Conservation (phyloP, 495 filamentous ascomycete species). For the Bombardia bombarda region DNA sequence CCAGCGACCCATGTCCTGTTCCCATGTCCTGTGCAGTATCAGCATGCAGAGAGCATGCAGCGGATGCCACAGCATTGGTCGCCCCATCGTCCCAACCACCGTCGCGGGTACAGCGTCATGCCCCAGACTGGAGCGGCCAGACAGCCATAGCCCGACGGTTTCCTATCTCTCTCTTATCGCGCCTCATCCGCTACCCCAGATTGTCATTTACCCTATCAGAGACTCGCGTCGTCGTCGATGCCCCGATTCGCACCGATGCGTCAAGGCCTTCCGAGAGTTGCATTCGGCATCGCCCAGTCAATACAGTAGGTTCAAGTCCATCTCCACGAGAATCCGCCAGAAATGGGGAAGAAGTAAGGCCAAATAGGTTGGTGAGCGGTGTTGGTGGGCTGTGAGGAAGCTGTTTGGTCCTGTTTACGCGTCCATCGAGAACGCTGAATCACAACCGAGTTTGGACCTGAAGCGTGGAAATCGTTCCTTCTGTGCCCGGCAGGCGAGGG, state of each 20-base stretch:
- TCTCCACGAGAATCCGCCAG: no score
- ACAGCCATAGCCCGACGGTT: conserved; percentile 2
- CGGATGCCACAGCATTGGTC: neutral
- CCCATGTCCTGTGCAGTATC: no score
- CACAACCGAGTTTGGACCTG: no score
- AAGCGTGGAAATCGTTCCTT: no score
- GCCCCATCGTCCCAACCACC: neutral
- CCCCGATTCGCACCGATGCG: conserved; percentile 1
- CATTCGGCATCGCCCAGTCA: no score
- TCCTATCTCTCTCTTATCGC: conserved; percentile 9
- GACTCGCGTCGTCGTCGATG: neutral
- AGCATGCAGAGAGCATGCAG: neutral
- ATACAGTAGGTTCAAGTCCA: no score
- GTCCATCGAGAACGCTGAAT: no score
- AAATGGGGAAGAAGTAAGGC: no score
- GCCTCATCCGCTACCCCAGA: conserved; percentile 8
- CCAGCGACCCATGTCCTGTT: neutral
- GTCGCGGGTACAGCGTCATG: neutral
- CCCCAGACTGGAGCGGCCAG: neutral
- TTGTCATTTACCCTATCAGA: conserved; percentile 3
- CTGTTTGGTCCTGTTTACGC: no score
- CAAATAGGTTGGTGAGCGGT: no score
- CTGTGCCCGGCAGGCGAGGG: no score
- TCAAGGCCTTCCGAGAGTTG: neutral
- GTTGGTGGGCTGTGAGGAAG: no score